A percentile compares a stretch with the other conserved stretches of the same genome.
These are phyloP conservation scores for Hypoxylon trugodes DNA, from an alignment of 495 filamentous ascomycete species.

Conservation along the genomic window DNA sequence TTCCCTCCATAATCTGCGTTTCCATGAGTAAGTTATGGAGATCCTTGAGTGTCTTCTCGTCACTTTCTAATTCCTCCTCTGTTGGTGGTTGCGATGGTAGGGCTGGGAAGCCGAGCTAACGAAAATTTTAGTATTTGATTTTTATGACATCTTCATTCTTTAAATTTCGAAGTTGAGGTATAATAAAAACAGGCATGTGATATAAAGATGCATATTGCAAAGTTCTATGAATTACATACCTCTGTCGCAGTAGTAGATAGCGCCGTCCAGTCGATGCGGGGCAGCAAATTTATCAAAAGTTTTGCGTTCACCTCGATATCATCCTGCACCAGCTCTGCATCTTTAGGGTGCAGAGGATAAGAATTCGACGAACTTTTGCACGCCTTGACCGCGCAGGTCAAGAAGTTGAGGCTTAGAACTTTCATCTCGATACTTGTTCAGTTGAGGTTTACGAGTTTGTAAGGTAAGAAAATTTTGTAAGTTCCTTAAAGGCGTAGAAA, in stretches of 20 bases:
- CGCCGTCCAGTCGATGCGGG: constrained; percentile 87
- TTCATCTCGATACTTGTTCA: constrained; percentile 75
- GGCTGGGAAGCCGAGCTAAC: constrained; percentile 75
- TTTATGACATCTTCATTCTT: neutral
- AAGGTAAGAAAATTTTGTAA: constrained; percentile 17
- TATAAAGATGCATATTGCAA: neutral
- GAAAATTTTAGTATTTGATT: neutral
- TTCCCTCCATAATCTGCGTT: constrained; percentile 87
- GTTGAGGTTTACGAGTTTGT: constrained; percentile 6
- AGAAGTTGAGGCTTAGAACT: constrained; percentile 93
- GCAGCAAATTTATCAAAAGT: constrained; percentile 82
- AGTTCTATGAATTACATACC: constrained; percentile 58
- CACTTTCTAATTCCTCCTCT: constrained; percentile 63
- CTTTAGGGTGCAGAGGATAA: constrained; percentile 89
- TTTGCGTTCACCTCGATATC: constrained; percentile 80
- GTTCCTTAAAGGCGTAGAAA: constrained; percentile 2
- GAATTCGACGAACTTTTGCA: constrained; percentile 81
- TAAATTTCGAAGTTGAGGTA: neutral
- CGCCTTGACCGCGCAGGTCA: constrained; percentile 92
- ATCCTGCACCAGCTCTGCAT: constrained; percentile 85
- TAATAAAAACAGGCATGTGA: constrained; percentile 4
- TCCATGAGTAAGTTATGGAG: constrained; percentile 86
- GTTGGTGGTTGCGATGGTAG: constrained; percentile 71
- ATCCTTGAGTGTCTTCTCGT: constrained; percentile 75
- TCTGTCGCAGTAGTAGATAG: constrained; percentile 78